A percentile compares a stretch with the other conserved stretches of the same genome.
These are phyloP conservation scores for Dendrobium chrysotoxum DNA, from an alignment of 106 monocot genomes.

Conservation along the genomic window DNA sequence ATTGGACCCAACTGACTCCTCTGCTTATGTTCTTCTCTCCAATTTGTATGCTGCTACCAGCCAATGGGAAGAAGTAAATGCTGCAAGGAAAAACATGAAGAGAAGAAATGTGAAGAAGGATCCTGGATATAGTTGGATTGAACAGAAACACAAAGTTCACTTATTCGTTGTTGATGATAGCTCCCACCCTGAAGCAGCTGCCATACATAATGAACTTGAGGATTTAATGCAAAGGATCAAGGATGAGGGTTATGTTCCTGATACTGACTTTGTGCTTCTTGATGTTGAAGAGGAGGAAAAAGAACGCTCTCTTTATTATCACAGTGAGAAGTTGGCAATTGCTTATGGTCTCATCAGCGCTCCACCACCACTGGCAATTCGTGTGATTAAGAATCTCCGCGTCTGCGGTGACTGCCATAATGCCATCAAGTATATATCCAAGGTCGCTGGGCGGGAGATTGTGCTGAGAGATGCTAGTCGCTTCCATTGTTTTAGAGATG, in stretches of 20 bases:
- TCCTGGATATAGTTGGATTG: slow-evolving; percentile 68
- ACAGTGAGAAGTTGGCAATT: slow-evolving; percentile 60
- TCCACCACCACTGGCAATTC: slow-evolving; percentile 20
- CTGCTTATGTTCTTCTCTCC: slow-evolving; percentile 74
- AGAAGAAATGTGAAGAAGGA: slow-evolving; percentile 56
- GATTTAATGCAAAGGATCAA: slow-evolving; percentile 50
- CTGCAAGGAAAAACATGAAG: slow-evolving; percentile 51
- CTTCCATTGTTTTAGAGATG: slow-evolving; percentile 47
- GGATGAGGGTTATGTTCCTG: slow-evolving; percentile 51
- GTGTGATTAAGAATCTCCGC: slow-evolving; percentile 34
- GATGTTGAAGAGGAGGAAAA: slow-evolving; percentile 62
- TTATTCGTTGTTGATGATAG: slow-evolving; percentile 36
- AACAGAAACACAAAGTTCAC: slow-evolving; percentile 34
- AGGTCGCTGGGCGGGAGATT: slow-evolving; percentile 36
- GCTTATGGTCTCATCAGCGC: slow-evolving; percentile 49
- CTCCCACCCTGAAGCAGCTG: slow-evolving; percentile 36
- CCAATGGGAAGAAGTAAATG: slow-evolving; percentile 38
- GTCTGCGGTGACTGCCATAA: slow-evolving; percentile 60
- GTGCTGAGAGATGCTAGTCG: slow-evolving; percentile 49
- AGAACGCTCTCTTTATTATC: slow-evolving; percentile 38
- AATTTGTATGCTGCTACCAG: slow-evolving; percentile 54
- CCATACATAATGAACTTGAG: slow-evolving; percentile 40
- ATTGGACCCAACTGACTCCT: slow-evolving; percentile 55
- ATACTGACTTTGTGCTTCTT: slow-evolving; percentile 39
- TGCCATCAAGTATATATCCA: slow-evolving; percentile 61